Percentiles rank a stretch among this genome's conserved stretches.
phyloP scores from a whole-genome alignment of 202 grass and related monocot species.

The Musa balbisiana region DNA sequence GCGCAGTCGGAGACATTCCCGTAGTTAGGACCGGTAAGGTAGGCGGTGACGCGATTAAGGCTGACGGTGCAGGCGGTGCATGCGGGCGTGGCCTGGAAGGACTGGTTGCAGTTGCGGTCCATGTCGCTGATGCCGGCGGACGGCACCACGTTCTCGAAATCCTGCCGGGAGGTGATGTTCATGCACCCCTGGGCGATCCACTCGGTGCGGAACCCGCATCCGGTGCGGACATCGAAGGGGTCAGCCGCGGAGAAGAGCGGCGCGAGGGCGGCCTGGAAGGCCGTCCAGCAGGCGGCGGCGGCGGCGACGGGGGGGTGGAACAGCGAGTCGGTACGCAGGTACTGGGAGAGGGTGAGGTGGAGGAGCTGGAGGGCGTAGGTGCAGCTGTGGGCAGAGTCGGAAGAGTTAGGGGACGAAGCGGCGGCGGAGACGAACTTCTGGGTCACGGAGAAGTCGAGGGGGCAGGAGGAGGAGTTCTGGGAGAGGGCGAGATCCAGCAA shows the following conservation, averaged over 20 bases:
- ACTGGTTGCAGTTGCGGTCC: conserved; percentile 43
- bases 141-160: conserved; percentile 45
- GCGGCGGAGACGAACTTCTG: background rate
- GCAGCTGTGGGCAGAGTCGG: conserved; percentile 32
- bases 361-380: conserved; percentile 28
- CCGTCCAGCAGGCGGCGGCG: conserved; percentile 34
- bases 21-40: conserved; percentile 31
- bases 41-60: conserved; percentile 47
- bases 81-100: conserved; percentile 36
- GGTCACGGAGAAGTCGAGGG: conserved; percentile 62
- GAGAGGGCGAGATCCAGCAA: conserved; percentile 13
- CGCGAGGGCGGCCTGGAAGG: conserved; percentile 8
- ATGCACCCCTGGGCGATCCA: conserved; percentile 50
- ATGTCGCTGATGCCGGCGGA: conserved; percentile 39
- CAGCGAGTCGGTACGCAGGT: conserved; percentile 43
- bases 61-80: conserved; percentile 58
- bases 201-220: conserved; percentile 21
- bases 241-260: conserved; percentile 3
- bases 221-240: conserved; percentile 34
- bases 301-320: conserved; percentile 40
- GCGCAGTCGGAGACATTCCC: conserved; percentile 48
- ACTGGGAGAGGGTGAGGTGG: conserved; percentile 42
- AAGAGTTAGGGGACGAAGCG: background rate
- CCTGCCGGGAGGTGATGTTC: conserved; percentile 47
- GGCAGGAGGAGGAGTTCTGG: conserved; percentile 32